Conservation (phyloP, 2,329 filamentous ascomycete species). For the Claviceps sp. region DNA sequence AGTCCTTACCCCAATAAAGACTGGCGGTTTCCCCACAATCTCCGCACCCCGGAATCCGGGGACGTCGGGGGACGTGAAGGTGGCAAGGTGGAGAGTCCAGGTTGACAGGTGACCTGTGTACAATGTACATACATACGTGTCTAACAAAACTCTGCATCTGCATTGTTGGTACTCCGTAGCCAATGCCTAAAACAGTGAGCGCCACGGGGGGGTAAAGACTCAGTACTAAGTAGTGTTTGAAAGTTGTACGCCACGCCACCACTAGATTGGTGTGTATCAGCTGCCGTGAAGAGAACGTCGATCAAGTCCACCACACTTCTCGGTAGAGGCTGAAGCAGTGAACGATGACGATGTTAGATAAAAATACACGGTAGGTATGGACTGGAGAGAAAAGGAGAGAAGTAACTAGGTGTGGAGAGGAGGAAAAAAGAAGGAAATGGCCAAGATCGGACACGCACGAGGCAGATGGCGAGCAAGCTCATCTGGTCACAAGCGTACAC, state of each 20-base stretch:
- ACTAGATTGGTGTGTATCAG: too few relatives aligned
- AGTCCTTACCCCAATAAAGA: neutral
- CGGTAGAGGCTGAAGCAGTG: too few relatives aligned
- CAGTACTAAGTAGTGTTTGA: neutral
- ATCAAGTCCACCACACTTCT: too few relatives aligned
- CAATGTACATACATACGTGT: too few relatives aligned
- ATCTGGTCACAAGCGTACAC: neutral
- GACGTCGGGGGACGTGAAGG: too few relatives aligned
- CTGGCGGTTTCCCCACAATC: conserved; percentile 3
- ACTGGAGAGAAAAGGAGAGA: too few relatives aligned
- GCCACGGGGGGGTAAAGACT: neutral
- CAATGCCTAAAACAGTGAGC: neutral
- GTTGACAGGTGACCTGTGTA: neutral
- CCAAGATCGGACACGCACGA: neutral
- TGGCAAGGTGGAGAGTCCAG: neutral
- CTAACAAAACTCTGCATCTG: too few relatives aligned
- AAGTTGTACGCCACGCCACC: neutral
- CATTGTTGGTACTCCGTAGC: neutral
- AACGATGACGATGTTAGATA: too few relatives aligned
- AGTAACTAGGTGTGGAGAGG: neutral
- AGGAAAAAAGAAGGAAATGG: neutral
- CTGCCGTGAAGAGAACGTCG: too few relatives aligned
- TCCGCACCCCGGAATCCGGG: conserved; percentile 2
- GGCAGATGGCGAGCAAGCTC: neutral
- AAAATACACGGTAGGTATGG: too few relatives aligned